Conservation (phyloP, 2,329 filamentous ascomycete genomes). For the Myriosclerotinia scirpicola region DNA sequence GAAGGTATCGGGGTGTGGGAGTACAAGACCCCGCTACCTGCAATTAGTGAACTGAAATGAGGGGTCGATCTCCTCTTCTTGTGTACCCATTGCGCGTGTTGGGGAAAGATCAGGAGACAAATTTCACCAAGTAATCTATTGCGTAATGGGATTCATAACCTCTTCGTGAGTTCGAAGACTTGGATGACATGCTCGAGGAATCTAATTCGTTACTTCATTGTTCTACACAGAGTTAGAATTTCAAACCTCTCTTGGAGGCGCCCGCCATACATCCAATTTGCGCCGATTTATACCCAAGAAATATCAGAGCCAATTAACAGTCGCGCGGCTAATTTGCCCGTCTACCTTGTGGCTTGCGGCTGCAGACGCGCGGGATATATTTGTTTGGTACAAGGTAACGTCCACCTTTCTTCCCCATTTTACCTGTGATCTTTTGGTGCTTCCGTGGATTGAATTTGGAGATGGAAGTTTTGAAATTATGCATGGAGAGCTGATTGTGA, state of each 20-base stretch:
- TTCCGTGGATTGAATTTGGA: background rate
- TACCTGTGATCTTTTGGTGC: background rate
- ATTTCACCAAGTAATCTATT: background rate
- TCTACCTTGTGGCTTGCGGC: background rate
- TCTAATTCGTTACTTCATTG: background rate
- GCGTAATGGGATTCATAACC: background rate
- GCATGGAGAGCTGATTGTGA: background rate
- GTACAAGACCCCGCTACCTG: no score
- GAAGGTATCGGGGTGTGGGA: background rate
- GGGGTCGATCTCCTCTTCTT: background rate
- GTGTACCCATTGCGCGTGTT: background rate
- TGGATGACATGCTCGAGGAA: background rate
- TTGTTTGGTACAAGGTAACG: background rate
- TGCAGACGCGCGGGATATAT: background rate
- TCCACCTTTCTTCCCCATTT: background rate
- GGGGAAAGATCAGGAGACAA: no score
- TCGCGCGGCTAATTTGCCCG: no score
- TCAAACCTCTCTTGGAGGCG: no score
- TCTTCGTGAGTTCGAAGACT: background rate
- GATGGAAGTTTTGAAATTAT: background rate
- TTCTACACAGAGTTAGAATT: no score
- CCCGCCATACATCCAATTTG: no score
- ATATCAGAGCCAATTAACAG: background rate
- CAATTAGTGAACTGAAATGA: background rate
- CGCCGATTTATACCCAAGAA: no score